phyloP scores from a whole-genome alignment of 2,329 filamentous ascomycete genomes.

The Fusarium cicatricum region DNA sequence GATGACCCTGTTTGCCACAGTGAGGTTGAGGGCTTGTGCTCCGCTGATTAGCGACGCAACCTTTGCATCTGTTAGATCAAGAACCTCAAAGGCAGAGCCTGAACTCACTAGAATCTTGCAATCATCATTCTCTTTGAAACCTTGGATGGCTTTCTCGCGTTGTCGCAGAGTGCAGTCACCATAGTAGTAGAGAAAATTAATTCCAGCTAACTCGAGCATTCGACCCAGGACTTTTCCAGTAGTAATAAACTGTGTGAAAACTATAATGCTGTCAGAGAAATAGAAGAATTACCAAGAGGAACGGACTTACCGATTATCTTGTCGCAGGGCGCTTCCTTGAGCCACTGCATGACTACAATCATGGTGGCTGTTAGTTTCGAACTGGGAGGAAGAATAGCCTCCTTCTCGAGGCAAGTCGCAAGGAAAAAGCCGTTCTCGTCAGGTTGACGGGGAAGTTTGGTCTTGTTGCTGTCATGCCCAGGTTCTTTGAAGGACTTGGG shows the following conservation, averaged over 20 bases:
- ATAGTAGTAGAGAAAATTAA: slow-evolving; percentile 51
- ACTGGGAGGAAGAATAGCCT: slow-evolving; percentile 26
- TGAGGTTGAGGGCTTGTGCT: slow-evolving; percentile 52
- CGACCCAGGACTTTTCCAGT: slow-evolving; percentile 37
- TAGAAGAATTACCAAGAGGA: rapidly evolving
- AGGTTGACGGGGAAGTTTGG: slow-evolving; percentile 6
- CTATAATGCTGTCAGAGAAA: slow-evolving; percentile 26
- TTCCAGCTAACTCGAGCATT: background rate
- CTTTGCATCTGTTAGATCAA: slow-evolving; percentile 24
- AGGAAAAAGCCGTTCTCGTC: slow-evolving; percentile 35
- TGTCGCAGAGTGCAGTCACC: slow-evolving; percentile 21
- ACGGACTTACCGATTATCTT: slow-evolving; percentile 50
- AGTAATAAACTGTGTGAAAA: slow-evolving; percentile 49
- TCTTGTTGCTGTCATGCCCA: slow-evolving; percentile 37
- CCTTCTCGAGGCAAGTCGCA: slow-evolving; percentile 6
- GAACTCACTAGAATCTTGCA: slow-evolving; percentile 49
- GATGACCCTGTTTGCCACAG: slow-evolving; percentile 60
- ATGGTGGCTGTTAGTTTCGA: slow-evolving; percentile 46
- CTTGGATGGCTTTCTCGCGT: background rate
- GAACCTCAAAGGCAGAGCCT: too few relatives aligned
- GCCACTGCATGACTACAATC: slow-evolving; percentile 46
- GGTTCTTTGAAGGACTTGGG: slow-evolving; percentile 13
- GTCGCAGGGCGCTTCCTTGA: slow-evolving; percentile 43
- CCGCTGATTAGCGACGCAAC: slow-evolving; percentile 48
- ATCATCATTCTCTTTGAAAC: slow-evolving; percentile 25